Conservation (phyloP, 2,329 filamentous ascomycete species). For the Metarhizium guizhouense region DNA sequence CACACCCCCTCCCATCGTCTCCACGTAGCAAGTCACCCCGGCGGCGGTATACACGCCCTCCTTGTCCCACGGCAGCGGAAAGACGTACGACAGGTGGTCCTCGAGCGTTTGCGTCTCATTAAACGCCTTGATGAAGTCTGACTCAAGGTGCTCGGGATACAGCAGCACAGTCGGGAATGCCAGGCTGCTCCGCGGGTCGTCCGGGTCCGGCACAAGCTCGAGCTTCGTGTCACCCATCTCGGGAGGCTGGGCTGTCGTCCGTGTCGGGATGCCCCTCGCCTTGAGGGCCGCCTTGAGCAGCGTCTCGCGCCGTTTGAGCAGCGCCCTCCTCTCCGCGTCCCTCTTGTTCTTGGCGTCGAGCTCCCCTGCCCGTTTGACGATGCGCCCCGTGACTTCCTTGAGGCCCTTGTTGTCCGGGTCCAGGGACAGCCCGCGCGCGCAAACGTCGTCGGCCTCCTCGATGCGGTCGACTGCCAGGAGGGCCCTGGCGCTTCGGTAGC, state of each 20-base stretch:
- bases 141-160: constrained; percentile 75
- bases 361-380: constrained; percentile 47
- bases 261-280: constrained; percentile 60
- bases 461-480: constrained; percentile 72
- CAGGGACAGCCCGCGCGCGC: constrained; percentile 61
- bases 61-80: constrained; percentile 81
- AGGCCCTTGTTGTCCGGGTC: constrained; percentile 64
- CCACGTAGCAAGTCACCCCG: constrained; percentile 79
- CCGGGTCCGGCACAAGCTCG: constrained; percentile 59
- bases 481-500: constrained; percentile 74
- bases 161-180: constrained; percentile 73
- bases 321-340: constrained; percentile 47
- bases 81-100: constrained; percentile 75
- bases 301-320: constrained; percentile 43
- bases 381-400: constrained; percentile 50
- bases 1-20: constrained; percentile 69
- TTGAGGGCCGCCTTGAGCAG: constrained; percentile 58
- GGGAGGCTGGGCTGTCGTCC: constrained; percentile 61
- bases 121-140: constrained; percentile 86
- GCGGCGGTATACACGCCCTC: constrained; percentile 54
- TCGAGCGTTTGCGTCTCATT: constrained; percentile 65
- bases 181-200: constrained; percentile 64
- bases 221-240: constrained; percentile 81
- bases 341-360: constrained; percentile 45
- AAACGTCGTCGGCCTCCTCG: constrained; percentile 72